Percentiles rank a stretch among this genome's conserved stretches.
Conservation (phyloP, 495 filamentous ascomycete genomes). For the Penicillium mononematosum region DNA sequence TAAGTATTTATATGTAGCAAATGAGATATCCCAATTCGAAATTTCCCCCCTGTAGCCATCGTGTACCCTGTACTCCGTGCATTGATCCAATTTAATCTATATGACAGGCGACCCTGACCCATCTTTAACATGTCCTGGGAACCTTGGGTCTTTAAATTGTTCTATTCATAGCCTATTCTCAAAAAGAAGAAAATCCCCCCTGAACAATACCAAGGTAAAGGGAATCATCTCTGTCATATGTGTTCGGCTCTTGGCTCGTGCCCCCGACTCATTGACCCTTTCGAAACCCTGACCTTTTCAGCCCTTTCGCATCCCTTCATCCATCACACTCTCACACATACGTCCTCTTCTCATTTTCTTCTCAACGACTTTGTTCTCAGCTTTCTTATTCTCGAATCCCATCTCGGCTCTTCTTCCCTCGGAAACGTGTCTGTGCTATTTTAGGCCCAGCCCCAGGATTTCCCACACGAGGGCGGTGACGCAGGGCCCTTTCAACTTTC, state of each 20-base stretch:
- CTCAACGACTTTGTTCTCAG: conserved; percentile 4
- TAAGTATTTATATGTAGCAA: background rate
- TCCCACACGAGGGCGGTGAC: conserved; percentile 41
- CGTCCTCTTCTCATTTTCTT: background rate
- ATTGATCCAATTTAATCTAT: background rate
- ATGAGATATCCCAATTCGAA: background rate
- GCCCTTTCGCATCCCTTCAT: conserved; percentile 13
- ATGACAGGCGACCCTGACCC: conserved; percentile 8
- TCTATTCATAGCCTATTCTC: conserved; percentile 1
- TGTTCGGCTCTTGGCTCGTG: conserved; percentile 18
- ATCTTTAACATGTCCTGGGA: conserved; percentile 11
- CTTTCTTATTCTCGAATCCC: conserved; percentile 1
- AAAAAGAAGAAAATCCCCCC: background rate
- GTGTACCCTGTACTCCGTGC: background rate
- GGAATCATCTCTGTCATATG: conserved; percentile 8
- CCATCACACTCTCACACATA: background rate
- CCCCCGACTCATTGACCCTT: conserved; percentile 16
- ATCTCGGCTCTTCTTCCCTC: conserved; percentile 6
- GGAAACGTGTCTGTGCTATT: conserved; percentile 28
- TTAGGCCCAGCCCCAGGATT: conserved; percentile 44
- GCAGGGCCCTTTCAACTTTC: conserved; percentile 22
- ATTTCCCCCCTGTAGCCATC: background rate
- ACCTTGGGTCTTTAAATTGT: conserved; percentile 12
- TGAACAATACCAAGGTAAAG: background rate
- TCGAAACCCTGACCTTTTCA: conserved; percentile 11